Conservation (phyloP, 352 stramenopile genomes). For the Phytophthora chlamydospora region DNA sequence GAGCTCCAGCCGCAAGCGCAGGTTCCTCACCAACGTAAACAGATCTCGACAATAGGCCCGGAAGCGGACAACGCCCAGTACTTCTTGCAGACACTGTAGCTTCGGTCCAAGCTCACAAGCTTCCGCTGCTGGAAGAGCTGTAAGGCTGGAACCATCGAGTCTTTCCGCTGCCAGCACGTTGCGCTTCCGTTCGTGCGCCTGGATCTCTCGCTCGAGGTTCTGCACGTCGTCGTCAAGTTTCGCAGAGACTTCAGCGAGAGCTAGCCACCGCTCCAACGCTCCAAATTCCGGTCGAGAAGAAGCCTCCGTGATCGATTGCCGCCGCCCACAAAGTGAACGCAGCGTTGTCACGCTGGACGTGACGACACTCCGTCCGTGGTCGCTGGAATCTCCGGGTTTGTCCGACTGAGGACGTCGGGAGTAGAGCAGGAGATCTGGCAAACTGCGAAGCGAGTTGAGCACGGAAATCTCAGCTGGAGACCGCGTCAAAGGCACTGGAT, state of each 20-base stretch:
- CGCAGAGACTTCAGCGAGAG: constrained; percentile 15
- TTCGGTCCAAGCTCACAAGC: constrained; percentile 43
- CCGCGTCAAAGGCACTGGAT: constrained; percentile 29
- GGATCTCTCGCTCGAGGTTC: constrained; percentile 31
- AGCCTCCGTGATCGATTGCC: constrained; percentile 15
- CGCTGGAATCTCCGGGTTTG: constrained; percentile 2
- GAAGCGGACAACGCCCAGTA: constrained; percentile 54
- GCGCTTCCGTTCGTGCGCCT: constrained; percentile 26
- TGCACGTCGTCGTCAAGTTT: constrained; percentile 26
- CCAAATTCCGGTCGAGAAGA: constrained; percentile 6
- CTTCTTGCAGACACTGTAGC: constrained; percentile 54
- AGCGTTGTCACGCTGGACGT: constrained; percentile 32
- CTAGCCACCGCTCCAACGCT: constrained; percentile 32
- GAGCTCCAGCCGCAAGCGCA: constrained; percentile 41
- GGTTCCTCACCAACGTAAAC: constrained; percentile 38
- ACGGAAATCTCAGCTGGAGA: constrained; percentile 35
- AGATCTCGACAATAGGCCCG: constrained; percentile 51
- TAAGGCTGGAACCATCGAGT: constrained; percentile 9
- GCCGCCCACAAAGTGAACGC: constrained; percentile 27
- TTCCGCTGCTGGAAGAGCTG: constrained; percentile 26
- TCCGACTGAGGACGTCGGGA: constrained; percentile 29
- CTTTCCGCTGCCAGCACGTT: constrained; percentile 1
- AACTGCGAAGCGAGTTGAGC: constrained; percentile 30
- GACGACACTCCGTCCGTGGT: constrained; percentile 5
- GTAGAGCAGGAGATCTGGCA: constrained; percentile 24